These are phyloP conservation scores for Brassica napus DNA, from an alignment of 345 rosid species.

Conservation along the genomic window Da-Ae NC_063441.1:1748501-1749000, in stretches of 20 bases:
- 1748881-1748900: neutral
- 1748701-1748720: neutral
- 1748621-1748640: slow-evolving; percentile 36
- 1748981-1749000: slow-evolving; percentile 74
- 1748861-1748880: slow-evolving; percentile 11
- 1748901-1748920: slow-evolving; percentile 89
- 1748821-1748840: slow-evolving; percentile 14
- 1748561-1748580: slow-evolving; percentile 14
- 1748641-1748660: slow-evolving; percentile 29
- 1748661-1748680: neutral
- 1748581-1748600: slow-evolving; percentile 20
- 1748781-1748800: slow-evolving; percentile 90
- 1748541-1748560: neutral
- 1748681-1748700: neutral
- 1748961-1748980: slow-evolving; percentile 96
- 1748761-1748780: slow-evolving; percentile 83
- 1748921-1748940: slow-evolving; percentile 99
- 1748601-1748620: slow-evolving; percentile 28
- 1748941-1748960: slow-evolving; percentile 98
- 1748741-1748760: slow-evolving; percentile 53
- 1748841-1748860: neutral
- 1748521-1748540: slow-evolving; percentile 5
- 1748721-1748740: slow-evolving; percentile 24
- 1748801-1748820: slow-evolving; percentile 56
- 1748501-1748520: slow-evolving; percentile 27